Base-by-base conservation (phyloP, 805 yeast species). In the Candida qinlingensis region DNA sequence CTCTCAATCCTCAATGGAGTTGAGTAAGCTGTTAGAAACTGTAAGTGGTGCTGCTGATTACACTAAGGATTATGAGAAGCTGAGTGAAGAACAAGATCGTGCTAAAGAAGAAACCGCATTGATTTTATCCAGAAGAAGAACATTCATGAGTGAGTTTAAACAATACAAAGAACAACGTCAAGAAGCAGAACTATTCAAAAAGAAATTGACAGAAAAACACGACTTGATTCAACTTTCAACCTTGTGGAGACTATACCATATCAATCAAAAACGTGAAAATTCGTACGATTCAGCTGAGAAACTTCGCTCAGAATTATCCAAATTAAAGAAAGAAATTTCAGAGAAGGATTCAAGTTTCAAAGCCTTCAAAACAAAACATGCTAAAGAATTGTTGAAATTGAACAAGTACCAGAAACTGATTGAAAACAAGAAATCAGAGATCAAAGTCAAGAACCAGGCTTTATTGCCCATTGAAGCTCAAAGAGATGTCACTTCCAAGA, bases 31-130 rank as follows among this genome's bases (percentile, higher is more conserved):
- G 52, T 71, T 94, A 47, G 99, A 94, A 66, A 80, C 80, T 12
- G 81, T 94, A 29, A 85, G 95, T 51, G 96, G 97, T 0, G 87
- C 96, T 0, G 66, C 72, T 7, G 94, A 87, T 37, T 77, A 64
- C 55, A 76, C 79, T 41, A 71, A 69, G 30, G 88, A 88, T 49
- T 92, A 86, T 62, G 92, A 85, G 9, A 51, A 55, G 12, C 66
- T 88, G 44, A 74, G 77, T 54, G 85, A 80, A 13, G 81, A 83
- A 56, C 77, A 76, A 47, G 94, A 84, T 39, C 71, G 69, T 30
- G 83, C 92, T 3, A 83, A 77, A 49, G 85, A 81, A 39, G 72
- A 74, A 2, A 75, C 95, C 0, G 77, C 83, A 3, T 71, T 79
- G 9, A 77, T 86, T 4, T 80, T 85, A 51, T 76, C 87, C 29